phyloP scores from a whole-genome alignment of 306 rosid species.

The Trifolium pratense region DNA sequence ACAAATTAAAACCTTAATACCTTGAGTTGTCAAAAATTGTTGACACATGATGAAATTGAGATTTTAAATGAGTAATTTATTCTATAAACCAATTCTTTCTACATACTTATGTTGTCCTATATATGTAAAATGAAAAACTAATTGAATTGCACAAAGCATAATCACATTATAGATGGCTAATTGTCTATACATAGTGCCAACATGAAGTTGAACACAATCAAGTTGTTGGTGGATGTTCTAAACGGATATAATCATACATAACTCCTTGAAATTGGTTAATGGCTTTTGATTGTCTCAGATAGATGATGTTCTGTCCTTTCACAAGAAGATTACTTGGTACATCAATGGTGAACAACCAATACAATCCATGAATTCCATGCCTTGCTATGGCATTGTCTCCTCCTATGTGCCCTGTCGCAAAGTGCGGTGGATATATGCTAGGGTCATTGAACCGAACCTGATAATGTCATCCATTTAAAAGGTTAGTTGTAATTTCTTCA shows the following conservation, averaged over 20 bases:
- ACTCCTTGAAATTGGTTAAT: constrained; percentile 56
- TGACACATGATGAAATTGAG: background rate
- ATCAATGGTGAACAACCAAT: constrained; percentile 63
- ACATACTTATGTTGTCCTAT: background rate
- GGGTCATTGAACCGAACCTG: constrained; percentile 68
- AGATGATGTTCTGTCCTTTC: constrained; percentile 62
- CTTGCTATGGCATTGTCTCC: constrained; percentile 84
- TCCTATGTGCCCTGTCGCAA: constrained; percentile 64
- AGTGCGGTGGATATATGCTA: constrained; percentile 23
- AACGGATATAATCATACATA: constrained; percentile 89
- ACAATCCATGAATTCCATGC: constrained; percentile 88
- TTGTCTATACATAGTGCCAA: background rate
- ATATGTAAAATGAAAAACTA: constrained; percentile 13
- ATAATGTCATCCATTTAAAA: background rate
- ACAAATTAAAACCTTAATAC: background rate
- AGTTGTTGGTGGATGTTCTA: constrained; percentile 63
- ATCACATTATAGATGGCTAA: too few species aligned
- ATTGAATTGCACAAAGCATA: background rate
- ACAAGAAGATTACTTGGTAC: constrained; percentile 46
- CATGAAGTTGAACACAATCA: constrained; percentile 35
- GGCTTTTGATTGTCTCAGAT: constrained; percentile 59
- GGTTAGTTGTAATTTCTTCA: background rate
- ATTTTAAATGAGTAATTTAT: constrained; percentile 1
- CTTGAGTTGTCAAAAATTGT: background rate
- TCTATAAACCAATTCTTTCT: background rate